These are phyloP conservation scores for Eucalyptus sp. DNA, from an alignment of 345 rosid species.

Conservation along the genomic window DNA sequence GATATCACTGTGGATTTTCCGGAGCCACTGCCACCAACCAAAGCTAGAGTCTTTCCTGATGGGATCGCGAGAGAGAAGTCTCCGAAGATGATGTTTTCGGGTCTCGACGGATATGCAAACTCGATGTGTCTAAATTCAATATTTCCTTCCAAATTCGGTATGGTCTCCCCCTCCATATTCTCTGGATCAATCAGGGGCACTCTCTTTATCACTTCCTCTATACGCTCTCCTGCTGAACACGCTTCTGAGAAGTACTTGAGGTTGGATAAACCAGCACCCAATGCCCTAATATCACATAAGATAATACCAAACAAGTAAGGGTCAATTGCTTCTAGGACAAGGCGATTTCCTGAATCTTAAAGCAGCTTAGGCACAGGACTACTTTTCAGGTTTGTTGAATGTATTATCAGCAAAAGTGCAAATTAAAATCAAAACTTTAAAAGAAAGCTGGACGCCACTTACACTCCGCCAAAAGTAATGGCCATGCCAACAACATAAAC, in stretches of 20 bases:
- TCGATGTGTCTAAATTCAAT: slow-evolving; percentile 49
- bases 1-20: slow-evolving; percentile 83
- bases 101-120: slow-evolving; percentile 76
- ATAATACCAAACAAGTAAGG: not conserved
- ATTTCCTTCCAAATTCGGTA: slow-evolving; percentile 37
- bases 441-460: slow-evolving; percentile 1
- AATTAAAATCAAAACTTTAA: not conserved
- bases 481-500: slow-evolving; percentile 48
- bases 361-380: not conserved
- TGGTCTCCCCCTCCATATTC: slow-evolving; percentile 30
- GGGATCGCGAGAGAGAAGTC: slow-evolving; percentile 54
- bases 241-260: slow-evolving; percentile 67
- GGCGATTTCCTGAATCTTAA: not conserved
- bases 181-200: slow-evolving; percentile 60
- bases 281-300: slow-evolving; percentile 18
- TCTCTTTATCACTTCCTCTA: slow-evolving; percentile 53
- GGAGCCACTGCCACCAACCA: slow-evolving; percentile 88
- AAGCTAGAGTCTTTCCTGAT: slow-evolving; percentile 58
- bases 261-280: slow-evolving; percentile 60
- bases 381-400: not conserved
- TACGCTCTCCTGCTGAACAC: slow-evolving; percentile 44
- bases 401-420: not conserved
- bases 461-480: slow-evolving; percentile 66
- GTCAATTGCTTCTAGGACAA: not conserved
- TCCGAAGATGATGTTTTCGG: slow-evolving; percentile 33